Evolutionary conservation across 306 rosid genomes (phyloP).

Genomic region (Casuarina glauca): DNA sequence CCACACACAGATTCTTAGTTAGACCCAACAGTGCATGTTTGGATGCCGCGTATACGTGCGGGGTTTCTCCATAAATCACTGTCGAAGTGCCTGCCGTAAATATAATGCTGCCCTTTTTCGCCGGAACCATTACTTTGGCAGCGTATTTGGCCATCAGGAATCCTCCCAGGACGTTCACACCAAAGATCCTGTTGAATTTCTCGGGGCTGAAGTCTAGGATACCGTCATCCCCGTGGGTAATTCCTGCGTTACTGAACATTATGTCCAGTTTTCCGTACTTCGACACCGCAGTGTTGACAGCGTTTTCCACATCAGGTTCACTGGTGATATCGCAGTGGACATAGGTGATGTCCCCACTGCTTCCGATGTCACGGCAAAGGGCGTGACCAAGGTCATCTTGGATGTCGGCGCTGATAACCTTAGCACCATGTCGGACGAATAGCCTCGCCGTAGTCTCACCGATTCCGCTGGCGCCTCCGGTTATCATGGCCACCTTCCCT

Average conservation of each 20-base stretch:
- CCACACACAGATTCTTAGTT: conserved; percentile 58
- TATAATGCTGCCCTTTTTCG: conserved; percentile 47
- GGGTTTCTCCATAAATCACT: conserved; percentile 30
- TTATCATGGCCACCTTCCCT: conserved; percentile 73
- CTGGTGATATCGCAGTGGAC: conserved; percentile 60
- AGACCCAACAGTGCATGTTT: conserved; percentile 75
- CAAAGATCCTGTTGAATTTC: conserved; percentile 54
- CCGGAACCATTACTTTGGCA: conserved; percentile 58
- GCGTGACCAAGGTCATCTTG: conserved; percentile 60
- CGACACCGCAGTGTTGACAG: conserved; percentile 47
- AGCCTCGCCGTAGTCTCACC: conserved; percentile 64
- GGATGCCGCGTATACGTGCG: conserved; percentile 55
- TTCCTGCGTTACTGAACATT: conserved; percentile 74
- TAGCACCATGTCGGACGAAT: conserved; percentile 61
- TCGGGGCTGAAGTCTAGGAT: conserved; percentile 14
- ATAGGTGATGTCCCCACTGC: conserved; percentile 21
- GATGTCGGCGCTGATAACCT: conserved; percentile 60
- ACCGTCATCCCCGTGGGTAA: conserved; percentile 17
- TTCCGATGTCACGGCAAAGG: conserved; percentile 40
- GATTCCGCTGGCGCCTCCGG: conserved; percentile 77
- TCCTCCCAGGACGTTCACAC: conserved; percentile 57
- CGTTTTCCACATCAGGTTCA: conserved; percentile 48
- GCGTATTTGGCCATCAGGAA: conserved; percentile 77
- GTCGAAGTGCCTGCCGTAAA: conserved; percentile 62
- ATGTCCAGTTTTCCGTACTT: conserved; percentile 61